Percentiles rank a stretch among this genome's conserved stretches.
These are phyloP conservation scores for Arthroderma uncinatum DNA, from an alignment of 2,329 filamentous ascomycete species.

Conservation along the genomic window DNA sequence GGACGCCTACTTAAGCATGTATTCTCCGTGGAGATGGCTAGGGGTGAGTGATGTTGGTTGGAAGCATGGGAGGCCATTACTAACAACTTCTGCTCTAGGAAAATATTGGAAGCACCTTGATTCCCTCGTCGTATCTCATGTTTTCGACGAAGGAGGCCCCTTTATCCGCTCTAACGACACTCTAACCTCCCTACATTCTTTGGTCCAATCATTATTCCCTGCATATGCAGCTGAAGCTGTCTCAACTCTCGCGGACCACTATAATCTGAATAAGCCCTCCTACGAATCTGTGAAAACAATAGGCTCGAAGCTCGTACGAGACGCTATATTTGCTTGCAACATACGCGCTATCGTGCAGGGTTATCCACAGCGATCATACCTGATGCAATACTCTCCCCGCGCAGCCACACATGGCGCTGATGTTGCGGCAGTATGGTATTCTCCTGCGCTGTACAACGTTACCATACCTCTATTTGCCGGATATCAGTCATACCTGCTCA, in stretches of 20 bases:
- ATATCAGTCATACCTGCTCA: conserved; percentile 3
- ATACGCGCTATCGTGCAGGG: not conserved
- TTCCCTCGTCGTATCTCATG: conserved; percentile 26
- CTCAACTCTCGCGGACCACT: not conserved
- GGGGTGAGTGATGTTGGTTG: conserved; percentile 11
- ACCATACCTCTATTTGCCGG: not conserved
- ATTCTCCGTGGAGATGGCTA: conserved; percentile 23
- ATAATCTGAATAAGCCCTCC: not conserved
- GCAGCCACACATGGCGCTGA: conserved; percentile 1
- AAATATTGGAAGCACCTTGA: conserved; percentile 26
- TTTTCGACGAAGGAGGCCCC: conserved; percentile 23
- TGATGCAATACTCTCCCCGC: not conserved
- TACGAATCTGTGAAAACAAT: not conserved
- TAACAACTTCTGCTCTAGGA: conserved; percentile 12
- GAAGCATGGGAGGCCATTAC: no score
- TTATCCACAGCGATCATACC: not conserved
- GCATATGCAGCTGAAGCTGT: not conserved
- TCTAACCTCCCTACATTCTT: not conserved
- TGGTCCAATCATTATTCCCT: not conserved
- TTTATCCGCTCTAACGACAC: conserved; percentile 14
- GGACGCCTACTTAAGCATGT: conserved; percentile 15
- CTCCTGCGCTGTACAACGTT: not conserved
- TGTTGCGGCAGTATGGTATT: not conserved
- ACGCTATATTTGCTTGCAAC: not conserved
- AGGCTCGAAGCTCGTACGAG: not conserved